Evolutionary conservation across 805 yeast species (phyloP), one percentile per base, ranked within the genome.

Genomic region (Kluyveromyces wickerhamii): DNA sequence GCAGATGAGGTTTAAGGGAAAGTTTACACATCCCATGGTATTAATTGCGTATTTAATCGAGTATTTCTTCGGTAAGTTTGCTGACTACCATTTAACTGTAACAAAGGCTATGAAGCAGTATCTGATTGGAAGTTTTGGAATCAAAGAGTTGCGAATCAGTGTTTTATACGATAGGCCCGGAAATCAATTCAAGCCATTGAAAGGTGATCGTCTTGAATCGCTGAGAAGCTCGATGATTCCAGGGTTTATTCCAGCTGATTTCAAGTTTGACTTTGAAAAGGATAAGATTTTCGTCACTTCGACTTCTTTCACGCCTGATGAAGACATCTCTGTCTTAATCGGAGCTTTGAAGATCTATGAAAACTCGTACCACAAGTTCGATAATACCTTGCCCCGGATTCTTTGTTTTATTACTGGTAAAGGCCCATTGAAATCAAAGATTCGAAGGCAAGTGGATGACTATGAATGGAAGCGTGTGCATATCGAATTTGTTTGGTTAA

Each of bases 251-350:
- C 60, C 56, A 15, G 21, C 46, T 7, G 54, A 53, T 12, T 63
- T 63, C 31, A n/a, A n/a, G n/a, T 57, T 65, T 40, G 41, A 56
- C 5, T 35, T 44, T 0, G 53, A 44, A 5, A 61, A 58, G 4
- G 82, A 78, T 49, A 76, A 76, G 43, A 65, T 89, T n/a, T 45
- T 92, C 10, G 74, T 89, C 3, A 79, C 89, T 1, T 80, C 96
- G 0, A 89, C 99, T 0, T 86, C 96, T 1, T 92, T 87, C 54
- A 89, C 99, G 0, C 92, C 94, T 1, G 99, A 92, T 57, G 99
- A 92, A 57, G 95, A 92, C 54, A 75, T 92, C 36, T 63, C 63
- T 16, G 59, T 83, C 23, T 60, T 92, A 12, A 60, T 89, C 12
- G 74, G 77, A 8, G 86, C 95, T 0, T 62, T 92, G 36, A 68